Evolutionary conservation across 805 yeast genomes (phyloP).

Genomic region (Tetrapisispora arboricola): DNA sequence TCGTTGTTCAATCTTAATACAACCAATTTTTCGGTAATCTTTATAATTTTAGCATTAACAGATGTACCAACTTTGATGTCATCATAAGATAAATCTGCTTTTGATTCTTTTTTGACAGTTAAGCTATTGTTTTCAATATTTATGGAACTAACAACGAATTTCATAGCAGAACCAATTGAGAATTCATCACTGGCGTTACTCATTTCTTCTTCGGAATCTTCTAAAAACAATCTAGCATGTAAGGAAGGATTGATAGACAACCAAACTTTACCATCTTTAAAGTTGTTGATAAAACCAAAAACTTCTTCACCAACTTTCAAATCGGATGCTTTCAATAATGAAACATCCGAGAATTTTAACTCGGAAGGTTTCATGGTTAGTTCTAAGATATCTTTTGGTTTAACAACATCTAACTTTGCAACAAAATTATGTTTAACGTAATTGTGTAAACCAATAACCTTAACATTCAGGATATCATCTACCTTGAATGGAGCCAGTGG

Average conservation of each 20-base stretch:
- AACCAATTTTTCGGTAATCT: conserved; percentile 48
- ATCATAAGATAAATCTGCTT: conserved; percentile 30
- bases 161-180: conserved; percentile 65
- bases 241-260: conserved; percentile 59
- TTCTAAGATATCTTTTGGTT: conserved; percentile 52
- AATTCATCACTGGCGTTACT: conserved; percentile 44
- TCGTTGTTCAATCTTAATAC: conserved; percentile 59
- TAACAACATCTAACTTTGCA: conserved; percentile 50
- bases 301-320: conserved; percentile 40
- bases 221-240: conserved; percentile 53
- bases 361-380: conserved; percentile 44
- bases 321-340: conserved; percentile 32
- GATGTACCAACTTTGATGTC: conserved; percentile 46
- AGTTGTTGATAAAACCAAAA: conserved; percentile 56
- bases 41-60: conserved; percentile 53
- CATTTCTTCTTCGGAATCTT: conserved; percentile 50
- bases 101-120: conserved; percentile 40
- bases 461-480: conserved; percentile 50
- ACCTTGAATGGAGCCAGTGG: conserved; percentile 52
- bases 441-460: conserved; percentile 70
- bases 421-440: conserved; percentile 55
- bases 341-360: conserved; percentile 17
- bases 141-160: conserved; percentile 42
- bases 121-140: conserved; percentile 46
- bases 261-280: conserved; percentile 51